Evolutionary conservation across 805 yeast species (phyloP), one percentile per base, ranked within the genome.

Genomic region (Zygosaccharomyces kombuchaensis): DNA sequence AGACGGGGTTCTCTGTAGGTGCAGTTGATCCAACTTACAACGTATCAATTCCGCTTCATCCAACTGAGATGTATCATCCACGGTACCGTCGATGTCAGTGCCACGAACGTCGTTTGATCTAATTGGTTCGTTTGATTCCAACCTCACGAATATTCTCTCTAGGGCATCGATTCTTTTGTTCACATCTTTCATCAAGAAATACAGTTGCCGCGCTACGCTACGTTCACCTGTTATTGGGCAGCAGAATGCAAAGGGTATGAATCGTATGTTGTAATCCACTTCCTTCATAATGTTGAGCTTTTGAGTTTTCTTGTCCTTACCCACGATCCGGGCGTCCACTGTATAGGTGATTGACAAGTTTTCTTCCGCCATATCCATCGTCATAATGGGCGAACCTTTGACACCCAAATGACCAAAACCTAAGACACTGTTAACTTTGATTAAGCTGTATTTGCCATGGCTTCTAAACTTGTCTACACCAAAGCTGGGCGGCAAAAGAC

Each of bases 301-400:
- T 16, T 56, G 59, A 9, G 59, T 58, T 31, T 48, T 55, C 22
- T 55, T 47, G 44, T 70, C 68, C 44, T 74, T 69, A 17, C 78
- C 82, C 35, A 80, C 77, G 46, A 80, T 66, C 46, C 75, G 74
- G 6, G 82, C 81, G 52, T 78, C 82, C 25, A 80, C 73, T 1
- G 77, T 69, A 51, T 80, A 80, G 42, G 72, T 69, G 7, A 80
- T 67, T 49, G 81, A 75, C 21, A 62, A 32, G 44, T 70, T 70
- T 3, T 73, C 77, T 46, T 70, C 71, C 1, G 75, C 61, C 49
- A 77, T 66, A 60, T 79, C 84, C 34, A 64, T 66, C 3, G 81
- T 76, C 37, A 77, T 54, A 1, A 78, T 66, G 3, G 84, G 83
- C 0, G 81, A 72, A 1, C 83, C 84, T 43, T 75, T 63, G 4